Evolutionary conservation across 2,329 filamentous ascomycete genomes (phyloP).

Genomic region (Ophiostoma sp.): DNA sequence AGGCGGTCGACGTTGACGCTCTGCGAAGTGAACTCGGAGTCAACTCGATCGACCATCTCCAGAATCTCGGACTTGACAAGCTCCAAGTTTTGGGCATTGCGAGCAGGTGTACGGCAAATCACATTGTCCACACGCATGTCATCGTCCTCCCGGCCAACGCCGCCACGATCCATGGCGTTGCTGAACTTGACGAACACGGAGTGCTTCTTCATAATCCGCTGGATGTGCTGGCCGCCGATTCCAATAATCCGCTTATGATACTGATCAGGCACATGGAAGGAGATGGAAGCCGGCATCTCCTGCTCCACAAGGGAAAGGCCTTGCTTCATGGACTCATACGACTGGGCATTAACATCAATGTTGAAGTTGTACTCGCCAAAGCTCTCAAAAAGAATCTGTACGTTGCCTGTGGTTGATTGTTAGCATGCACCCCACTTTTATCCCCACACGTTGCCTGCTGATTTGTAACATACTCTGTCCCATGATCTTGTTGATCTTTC

Average conservation of each 20-base stretch:
- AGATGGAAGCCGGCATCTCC: slow-evolving; percentile 98
- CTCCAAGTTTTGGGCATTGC: slow-evolving; percentile 94
- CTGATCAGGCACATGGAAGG: slow-evolving; percentile 97
- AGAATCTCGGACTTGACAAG: slow-evolving; percentile 98
- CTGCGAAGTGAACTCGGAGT: slow-evolving; percentile 94
- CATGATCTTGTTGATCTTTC: slow-evolving; percentile 99
- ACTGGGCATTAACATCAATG: slow-evolving; percentile 89
- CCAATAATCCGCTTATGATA: slow-evolving; percentile 99
- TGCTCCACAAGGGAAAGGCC: slow-evolving; percentile 91
- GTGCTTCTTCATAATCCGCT: slow-evolving; percentile 99
- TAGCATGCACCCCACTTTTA: neutral
- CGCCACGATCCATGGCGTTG: slow-evolving; percentile 93
- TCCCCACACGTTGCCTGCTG: neutral
- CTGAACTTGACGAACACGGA: slow-evolving; percentile 99
- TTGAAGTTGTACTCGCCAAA: slow-evolving; percentile 99
- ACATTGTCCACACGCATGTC: slow-evolving; percentile 99
- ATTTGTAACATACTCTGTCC: slow-evolving; percentile 62
- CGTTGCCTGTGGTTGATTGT: slow-evolving; percentile 49
- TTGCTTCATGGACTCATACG: slow-evolving; percentile 91
- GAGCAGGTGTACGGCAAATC: slow-evolving; percentile 92
- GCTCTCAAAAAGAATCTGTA: slow-evolving; percentile 97
- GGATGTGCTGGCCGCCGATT: slow-evolving; percentile 96
- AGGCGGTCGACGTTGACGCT: slow-evolving; percentile 89
- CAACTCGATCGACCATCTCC: slow-evolving; percentile 97
- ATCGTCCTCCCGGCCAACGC: slow-evolving; percentile 91